These are phyloP conservation scores for Trichoderma citrinoviride DNA, from an alignment of 2,329 filamentous ascomycete species.

Conservation along the genomic window DNA sequence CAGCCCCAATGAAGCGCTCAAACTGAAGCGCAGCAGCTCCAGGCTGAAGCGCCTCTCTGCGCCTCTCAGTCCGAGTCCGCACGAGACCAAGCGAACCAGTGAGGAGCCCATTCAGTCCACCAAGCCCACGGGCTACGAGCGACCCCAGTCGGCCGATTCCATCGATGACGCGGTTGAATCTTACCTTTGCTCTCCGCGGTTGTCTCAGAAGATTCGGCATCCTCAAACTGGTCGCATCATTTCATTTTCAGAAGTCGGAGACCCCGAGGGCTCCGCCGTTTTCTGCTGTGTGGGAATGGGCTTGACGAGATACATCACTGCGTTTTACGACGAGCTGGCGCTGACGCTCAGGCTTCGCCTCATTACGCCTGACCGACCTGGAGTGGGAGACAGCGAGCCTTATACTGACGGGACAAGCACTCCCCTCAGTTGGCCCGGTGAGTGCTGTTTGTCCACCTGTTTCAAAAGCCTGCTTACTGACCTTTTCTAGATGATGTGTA, in stretches of 20 bases:
- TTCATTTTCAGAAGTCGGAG: conserved; percentile 94
- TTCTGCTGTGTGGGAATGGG: conserved; percentile 99
- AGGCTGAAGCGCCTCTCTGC: conserved; percentile 58
- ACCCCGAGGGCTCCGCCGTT: conserved; percentile 85
- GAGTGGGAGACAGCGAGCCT: conserved; percentile 86
- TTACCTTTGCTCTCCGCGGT: conserved; percentile 76
- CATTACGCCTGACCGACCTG: conserved; percentile 91
- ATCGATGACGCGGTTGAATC: conserved; percentile 83
- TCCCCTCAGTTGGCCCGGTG: conserved; percentile 91
- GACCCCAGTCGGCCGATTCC: conserved; percentile 77
- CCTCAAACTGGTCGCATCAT: conserved; percentile 84
- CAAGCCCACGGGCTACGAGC: conserved; percentile 59
- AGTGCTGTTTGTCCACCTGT: conserved; percentile 32
- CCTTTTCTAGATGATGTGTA: conserved; percentile 68
- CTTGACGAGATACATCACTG: conserved; percentile 89
- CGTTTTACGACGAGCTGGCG: conserved; percentile 95
- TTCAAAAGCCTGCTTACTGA: conserved; percentile 23
- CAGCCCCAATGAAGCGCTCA: conserved; percentile 45
- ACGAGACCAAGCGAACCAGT: conserved; percentile 31
- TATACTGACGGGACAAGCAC: conserved; percentile 80
- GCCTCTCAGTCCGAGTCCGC: conserved; percentile 42
- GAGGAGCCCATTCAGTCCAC: conserved; percentile 29
- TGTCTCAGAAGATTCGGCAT: conserved; percentile 85
- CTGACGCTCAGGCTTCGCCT: conserved; percentile 82
- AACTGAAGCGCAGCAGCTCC: conserved; percentile 55